Evolutionary conservation across 129 eudicot species (phyloP), one percentile per base, ranked within the genome.

Genomic region (Erigeron canadensis): DNA sequence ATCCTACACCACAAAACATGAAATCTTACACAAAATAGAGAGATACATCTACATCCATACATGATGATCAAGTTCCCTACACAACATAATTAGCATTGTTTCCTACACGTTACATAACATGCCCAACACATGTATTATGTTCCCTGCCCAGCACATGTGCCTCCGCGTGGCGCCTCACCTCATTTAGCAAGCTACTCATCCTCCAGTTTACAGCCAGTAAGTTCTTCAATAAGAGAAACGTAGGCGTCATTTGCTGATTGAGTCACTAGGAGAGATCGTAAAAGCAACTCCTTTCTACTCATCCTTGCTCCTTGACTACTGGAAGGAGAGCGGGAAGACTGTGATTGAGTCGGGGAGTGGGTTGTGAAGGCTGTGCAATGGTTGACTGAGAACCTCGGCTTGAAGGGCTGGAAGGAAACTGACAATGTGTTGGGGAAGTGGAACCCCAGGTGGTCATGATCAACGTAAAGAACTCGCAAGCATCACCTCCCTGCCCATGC

Each of bases 301-400:
- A 18, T 15, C 19, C 46, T 17, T 63, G 69, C 69, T 63, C 34
- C 50, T 63, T 63, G 69, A 48, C 69, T 39, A 63, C 51, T 63
- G 50, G 69, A 63, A 63, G 69, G 34, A 63, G 50, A 63, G 17
- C 47, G 8, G 51, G 69, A 63, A 63, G 69, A 63, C 69, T 63
- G 69, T 39, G 34, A 63, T 63, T 16, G 69, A 63, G 69, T 40
- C 4, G 69, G 69, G 51, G 10, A 42, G 46, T 42, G 46, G 46
- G 46, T 42, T 9, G 46, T 9, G 10, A 42, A 42, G 46, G 8
- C 46, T 42, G 46, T 42, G 6, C 46, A 42, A 42, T 6, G 46
- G 46, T 42, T 42, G 46, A 42, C 46, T 9, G 46, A 42, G 46
- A 42, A 11, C 67, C 67, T 39, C 42, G 67, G 67, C 67, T 63